Percentiles rank a stretch among this genome's conserved stretches.
These are phyloP conservation scores for Akanthomyces muscarius DNA, from an alignment of 2,329 filamentous ascomycete species.

Conservation along the genomic window DNA sequence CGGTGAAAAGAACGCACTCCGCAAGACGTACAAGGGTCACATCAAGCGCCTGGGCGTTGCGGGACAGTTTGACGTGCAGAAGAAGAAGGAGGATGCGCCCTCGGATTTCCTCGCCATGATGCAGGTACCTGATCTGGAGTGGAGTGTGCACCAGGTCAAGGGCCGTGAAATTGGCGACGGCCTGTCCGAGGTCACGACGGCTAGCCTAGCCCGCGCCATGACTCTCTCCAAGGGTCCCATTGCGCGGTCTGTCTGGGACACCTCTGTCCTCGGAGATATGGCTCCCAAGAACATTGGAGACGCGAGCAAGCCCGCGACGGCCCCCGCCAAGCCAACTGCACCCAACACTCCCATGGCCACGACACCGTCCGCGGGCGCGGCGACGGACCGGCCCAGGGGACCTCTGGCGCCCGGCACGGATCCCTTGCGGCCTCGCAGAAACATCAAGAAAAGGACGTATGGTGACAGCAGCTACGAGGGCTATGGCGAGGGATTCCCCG, in stretches of 20 bases:
- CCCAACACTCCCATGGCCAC: slow-evolving; percentile 48
- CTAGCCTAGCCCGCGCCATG: slow-evolving; percentile 47
- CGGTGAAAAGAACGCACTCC: slow-evolving; percentile 62
- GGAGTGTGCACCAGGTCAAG: slow-evolving; percentile 51
- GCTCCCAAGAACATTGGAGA: slow-evolving; percentile 37
- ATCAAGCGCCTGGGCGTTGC: slow-evolving; percentile 60
- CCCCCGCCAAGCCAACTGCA: slow-evolving; percentile 45
- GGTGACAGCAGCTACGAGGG: slow-evolving; percentile 71
- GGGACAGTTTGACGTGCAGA: slow-evolving; percentile 56
- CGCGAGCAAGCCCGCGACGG: slow-evolving; percentile 36
- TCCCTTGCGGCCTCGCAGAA: slow-evolving; percentile 56
- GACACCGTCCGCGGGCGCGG: slow-evolving; percentile 28
- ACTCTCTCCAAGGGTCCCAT: slow-evolving; percentile 56
- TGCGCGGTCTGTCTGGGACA: slow-evolving; percentile 53
- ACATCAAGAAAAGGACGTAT: slow-evolving; percentile 70
- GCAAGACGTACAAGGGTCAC: slow-evolving; percentile 66
- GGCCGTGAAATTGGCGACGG: slow-evolving; percentile 54
- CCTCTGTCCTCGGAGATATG: slow-evolving; percentile 55
- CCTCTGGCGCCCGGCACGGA: slow-evolving; percentile 40
- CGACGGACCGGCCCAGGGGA: slow-evolving; percentile 36
- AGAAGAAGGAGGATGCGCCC: slow-evolving; percentile 49
- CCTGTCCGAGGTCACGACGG: slow-evolving; percentile 41
- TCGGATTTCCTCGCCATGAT: slow-evolving; percentile 53
- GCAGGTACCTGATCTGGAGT: slow-evolving; percentile 51
- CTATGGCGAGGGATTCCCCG: slow-evolving; percentile 67